Percentiles rank a stretch among this genome's conserved stretches.
Conservation (phyloP, 2,329 filamentous ascomycete genomes). For the Aspergillus fijiensis region DNA sequence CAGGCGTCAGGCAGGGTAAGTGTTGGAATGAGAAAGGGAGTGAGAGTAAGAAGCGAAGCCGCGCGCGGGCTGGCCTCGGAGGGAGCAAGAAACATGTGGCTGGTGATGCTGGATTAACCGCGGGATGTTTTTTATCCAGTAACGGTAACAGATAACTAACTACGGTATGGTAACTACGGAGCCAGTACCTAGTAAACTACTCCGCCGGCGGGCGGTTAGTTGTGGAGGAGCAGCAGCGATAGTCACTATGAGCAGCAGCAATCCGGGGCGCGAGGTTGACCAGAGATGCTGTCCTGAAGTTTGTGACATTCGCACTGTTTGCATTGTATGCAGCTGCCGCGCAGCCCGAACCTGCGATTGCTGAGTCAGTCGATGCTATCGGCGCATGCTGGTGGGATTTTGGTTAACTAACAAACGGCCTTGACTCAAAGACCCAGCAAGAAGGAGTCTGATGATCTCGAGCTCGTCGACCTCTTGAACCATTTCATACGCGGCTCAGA, state of each 20-base stretch:
- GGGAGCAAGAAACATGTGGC: constrained; percentile 42
- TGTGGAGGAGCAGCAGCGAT: neutral
- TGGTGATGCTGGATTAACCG: constrained; percentile 32
- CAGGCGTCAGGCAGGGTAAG: constrained; percentile 7
- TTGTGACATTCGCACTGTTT: constrained; percentile 23
- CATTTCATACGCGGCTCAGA: neutral
- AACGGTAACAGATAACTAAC: constrained; percentile 10
- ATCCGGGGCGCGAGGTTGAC: too few species aligned
- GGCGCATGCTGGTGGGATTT: constrained; percentile 11
- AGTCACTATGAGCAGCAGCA: neutral
- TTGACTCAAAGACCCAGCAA: neutral
- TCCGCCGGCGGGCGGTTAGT: too few species aligned
- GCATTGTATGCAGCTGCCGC: constrained; percentile 26
- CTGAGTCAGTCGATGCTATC: constrained; percentile 14
- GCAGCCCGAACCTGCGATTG: constrained; percentile 17
- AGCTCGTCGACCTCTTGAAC: neutral
- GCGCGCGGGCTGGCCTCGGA: constrained; percentile 37
- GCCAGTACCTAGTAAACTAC: too few species aligned
- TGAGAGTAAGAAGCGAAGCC: constrained; percentile 23
- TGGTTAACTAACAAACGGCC: neutral
- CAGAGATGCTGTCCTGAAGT: neutral
- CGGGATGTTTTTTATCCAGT: constrained; percentile 14
- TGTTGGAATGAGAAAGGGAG: constrained; percentile 9
- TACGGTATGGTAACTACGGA: constrained; percentile 11
- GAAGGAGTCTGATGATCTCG: neutral